phyloP scores from a whole-genome alignment of 768 basidiomycete species.

The Boletus speciosus region DNA sequence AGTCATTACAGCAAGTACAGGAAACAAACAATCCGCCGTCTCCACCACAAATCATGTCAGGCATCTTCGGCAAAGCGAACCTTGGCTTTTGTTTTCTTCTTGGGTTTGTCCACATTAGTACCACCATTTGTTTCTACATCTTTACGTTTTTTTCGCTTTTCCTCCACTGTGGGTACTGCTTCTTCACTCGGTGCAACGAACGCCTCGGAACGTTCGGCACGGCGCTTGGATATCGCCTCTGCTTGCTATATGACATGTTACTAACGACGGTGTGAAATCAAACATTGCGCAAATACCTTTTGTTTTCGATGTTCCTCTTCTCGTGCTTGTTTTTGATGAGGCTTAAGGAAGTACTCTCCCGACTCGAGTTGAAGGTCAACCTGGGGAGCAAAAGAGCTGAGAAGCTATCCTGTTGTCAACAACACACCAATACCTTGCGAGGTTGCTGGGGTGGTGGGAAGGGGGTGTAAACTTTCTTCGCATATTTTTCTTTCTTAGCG shows the following conservation, averaged over 20 bases:
- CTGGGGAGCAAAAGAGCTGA: constrained; percentile 34
- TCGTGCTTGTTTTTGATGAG: constrained; percentile 76
- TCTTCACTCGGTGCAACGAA: constrained; percentile 86
- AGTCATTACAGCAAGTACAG: constrained; percentile 10
- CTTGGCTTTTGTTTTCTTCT: constrained; percentile 33
- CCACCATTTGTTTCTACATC: constrained; percentile 42
- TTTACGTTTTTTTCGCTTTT: constrained; percentile 60
- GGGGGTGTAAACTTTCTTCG: constrained; percentile 95
- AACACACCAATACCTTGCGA: constrained; percentile 62
- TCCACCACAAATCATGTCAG: constrained; percentile 1
- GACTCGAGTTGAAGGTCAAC: constrained; percentile 93
- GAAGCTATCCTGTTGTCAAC: neutral
- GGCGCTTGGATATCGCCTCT: constrained; percentile 64
- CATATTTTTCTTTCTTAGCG: constrained; percentile 45
- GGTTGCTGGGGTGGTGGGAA: constrained; percentile 96
- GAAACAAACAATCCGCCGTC: neutral
- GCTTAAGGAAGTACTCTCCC: constrained; percentile 97
- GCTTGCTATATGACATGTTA: constrained; percentile 57
- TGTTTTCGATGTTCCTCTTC: constrained; percentile 71
- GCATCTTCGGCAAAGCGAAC: constrained; percentile 18
- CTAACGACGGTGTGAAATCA: neutral
- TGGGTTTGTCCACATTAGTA: constrained; percentile 37
- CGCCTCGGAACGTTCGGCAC: constrained; percentile 78
- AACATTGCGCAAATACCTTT: constrained; percentile 40
- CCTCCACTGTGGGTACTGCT: constrained; percentile 68